phyloP scores from a whole-genome alignment of 352 stramenopile genomes.

The Globisporangium ultimum region DNA sequence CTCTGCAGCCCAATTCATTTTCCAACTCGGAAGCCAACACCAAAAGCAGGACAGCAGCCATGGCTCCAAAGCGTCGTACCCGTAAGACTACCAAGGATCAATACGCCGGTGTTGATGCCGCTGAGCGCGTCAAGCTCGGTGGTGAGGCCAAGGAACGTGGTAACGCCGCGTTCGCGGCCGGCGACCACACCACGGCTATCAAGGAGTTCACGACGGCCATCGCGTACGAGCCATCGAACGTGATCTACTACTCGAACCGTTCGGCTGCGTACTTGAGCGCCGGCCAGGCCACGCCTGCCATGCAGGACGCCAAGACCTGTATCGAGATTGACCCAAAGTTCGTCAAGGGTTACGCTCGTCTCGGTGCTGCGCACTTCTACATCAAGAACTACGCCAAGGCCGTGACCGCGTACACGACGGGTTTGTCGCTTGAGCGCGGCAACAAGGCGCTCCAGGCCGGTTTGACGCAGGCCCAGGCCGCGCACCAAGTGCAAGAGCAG shows the following conservation, averaged over 20 bases:
- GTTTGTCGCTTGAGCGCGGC: slow-evolving; percentile 75
- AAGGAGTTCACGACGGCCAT: slow-evolving; percentile 88
- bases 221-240: slow-evolving; percentile 81
- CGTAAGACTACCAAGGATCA: slow-evolving; percentile 84
- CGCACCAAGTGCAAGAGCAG: slow-evolving; percentile 81
- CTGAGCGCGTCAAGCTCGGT: slow-evolving; percentile 71
- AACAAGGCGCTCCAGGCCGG: slow-evolving; percentile 85
- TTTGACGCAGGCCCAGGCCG: slow-evolving; percentile 79
- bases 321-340: slow-evolving; percentile 85
- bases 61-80: slow-evolving; percentile 81
- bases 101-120: slow-evolving; percentile 52
- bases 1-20: slow-evolving; percentile 24
- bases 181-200: slow-evolving; percentile 80
- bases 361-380: slow-evolving; percentile 84
- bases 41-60: slow-evolving; percentile 26
- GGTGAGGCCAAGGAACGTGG: slow-evolving; percentile 84
- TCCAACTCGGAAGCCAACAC: slow-evolving; percentile 27
- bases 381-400: slow-evolving; percentile 89
- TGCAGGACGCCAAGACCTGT: slow-evolving; percentile 85
- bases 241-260: slow-evolving; percentile 88
- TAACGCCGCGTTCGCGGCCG: slow-evolving; percentile 74
- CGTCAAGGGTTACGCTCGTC: slow-evolving; percentile 84
- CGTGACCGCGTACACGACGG: slow-evolving; percentile 75
- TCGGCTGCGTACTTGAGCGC: slow-evolving; percentile 82
- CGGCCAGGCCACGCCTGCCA: slow-evolving; percentile 71